Base-by-base conservation (phyloP, 1,284 basidiomycete species). In the Puccinia horiana region DNA sequence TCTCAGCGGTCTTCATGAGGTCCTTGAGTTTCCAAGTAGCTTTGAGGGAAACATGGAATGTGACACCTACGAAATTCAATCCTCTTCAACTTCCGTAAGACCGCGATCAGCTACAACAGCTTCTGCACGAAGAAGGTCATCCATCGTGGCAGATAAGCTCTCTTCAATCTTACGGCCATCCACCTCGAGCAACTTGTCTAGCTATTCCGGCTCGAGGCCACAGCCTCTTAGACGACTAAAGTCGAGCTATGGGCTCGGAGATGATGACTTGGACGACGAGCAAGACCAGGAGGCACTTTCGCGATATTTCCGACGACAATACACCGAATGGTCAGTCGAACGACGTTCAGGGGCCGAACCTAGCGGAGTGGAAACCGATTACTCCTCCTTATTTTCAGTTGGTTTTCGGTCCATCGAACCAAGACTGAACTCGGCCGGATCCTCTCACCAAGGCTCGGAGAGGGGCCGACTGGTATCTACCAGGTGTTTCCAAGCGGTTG, bases 101-200 rank as follows among this genome's bases (percentile, higher is more conserved):
- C 47, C 52, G 47, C 70, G 32, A 5, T 54, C 49, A 5, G 16
- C 47, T 20, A 73, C 70, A 32, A 52, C 70, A n/a, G 49, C 44
- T 40, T 73, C 70, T 18, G 47, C 54, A n/a, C 70, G 70, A 35
- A 47, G 47, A 32, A 47, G 70, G 11, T 73, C 70, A 23, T 73
- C 52, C 29, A 54, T 52, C n/a, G 47, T 73, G 26, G 70, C 70
- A 37, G 70, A 73, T 16, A 73, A 32, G 14, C 23, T 73, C 37
- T 49, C 49, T 16, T 73, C 70, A 35, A 52, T 70, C 69, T 70
- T 70, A 32, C 69, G 69, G 23, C 69, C 69, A 70, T 70, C 69
- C 16, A 29, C 9, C 40, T 40, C 26, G 11, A 47, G 11, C 26
- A 26, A 37, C 16, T 44, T 70, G 29, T 70, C 44, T 2, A 29